A percentile compares a stretch with the other conserved stretches of the same genome.
Evolutionary conservation across 495 filamentous ascomycete genomes (phyloP).

Genomic region (Paragyromitra xinjiangensis): DNA sequence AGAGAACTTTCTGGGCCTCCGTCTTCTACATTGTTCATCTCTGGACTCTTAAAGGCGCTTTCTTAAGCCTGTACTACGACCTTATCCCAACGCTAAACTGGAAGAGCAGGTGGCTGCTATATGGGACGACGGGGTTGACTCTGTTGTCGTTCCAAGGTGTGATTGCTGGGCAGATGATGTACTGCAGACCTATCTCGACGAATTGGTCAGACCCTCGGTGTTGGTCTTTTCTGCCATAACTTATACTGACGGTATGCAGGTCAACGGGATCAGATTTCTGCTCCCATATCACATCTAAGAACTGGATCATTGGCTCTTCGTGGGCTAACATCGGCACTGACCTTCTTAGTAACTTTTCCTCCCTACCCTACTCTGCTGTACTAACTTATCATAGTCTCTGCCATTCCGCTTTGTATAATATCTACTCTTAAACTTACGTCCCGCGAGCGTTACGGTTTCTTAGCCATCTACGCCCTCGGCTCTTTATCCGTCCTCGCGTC

Average conservation of each 20-base stretch:
- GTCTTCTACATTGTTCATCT: constrained; percentile 45
- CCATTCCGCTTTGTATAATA: constrained; percentile 50
- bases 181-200: constrained; percentile 41
- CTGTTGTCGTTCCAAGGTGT: constrained; percentile 41
- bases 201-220: constrained; percentile 32
- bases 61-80: constrained; percentile 50
- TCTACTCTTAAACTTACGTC: constrained; percentile 45
- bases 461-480: constrained; percentile 53
- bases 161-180: constrained; percentile 37
- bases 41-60: constrained; percentile 51
- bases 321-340: constrained; percentile 48
- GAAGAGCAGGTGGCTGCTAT: constrained; percentile 44
- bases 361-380: not conserved
- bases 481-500: constrained; percentile 51
- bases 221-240: not conserved
- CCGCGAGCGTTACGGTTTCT: constrained; percentile 50
- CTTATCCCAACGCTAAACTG: constrained; percentile 46
- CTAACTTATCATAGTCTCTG: constrained; percentile 36
- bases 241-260: constrained; percentile 21
- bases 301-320: constrained; percentile 46
- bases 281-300: constrained; percentile 42
- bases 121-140: constrained; percentile 28
- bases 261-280: constrained; percentile 41
- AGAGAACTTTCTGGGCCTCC: constrained; percentile 50
- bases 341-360: constrained; percentile 37